These are phyloP conservation scores for Pichia sp. DNA, from an alignment of 1,139 yeast genomes.

Conservation along the genomic window DNA sequence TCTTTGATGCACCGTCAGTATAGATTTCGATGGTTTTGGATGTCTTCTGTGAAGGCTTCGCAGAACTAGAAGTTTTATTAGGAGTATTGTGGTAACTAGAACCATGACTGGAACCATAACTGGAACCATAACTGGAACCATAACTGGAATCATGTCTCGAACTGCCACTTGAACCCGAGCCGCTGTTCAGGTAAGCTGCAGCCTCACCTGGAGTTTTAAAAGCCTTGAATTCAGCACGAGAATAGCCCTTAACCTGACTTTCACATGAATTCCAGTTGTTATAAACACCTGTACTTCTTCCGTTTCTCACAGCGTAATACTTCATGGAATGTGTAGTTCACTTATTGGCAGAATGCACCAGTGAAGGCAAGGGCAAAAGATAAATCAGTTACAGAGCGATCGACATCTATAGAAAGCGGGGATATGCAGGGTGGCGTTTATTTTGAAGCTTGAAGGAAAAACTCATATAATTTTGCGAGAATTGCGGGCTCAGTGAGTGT, in stretches of 20 bases:
- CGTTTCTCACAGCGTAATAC: constrained; percentile 20
- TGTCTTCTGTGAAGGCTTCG: not conserved
- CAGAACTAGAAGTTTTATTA: not conserved
- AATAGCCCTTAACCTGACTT: constrained; percentile 14
- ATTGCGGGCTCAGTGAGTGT: no score
- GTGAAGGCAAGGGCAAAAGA: no score
- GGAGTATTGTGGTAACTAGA: not conserved
- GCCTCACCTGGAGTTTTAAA: constrained; percentile 16
- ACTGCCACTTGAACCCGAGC: constrained; percentile 1
- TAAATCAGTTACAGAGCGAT: no score
- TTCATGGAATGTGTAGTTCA: no score
- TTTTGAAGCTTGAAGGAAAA: no score
- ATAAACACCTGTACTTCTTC: constrained; percentile 16
- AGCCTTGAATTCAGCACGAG: constrained; percentile 14
- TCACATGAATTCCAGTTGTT: constrained; percentile 16
- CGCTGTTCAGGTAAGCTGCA: constrained; percentile 6
- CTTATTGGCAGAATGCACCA: no score
- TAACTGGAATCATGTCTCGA: no score
- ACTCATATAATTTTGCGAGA: no score
- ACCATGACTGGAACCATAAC: not conserved
- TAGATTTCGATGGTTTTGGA: constrained; percentile 31
- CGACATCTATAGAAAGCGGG: no score
- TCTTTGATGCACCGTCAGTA: constrained; percentile 63
- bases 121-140: not conserved
- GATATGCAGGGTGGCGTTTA: no score